Evolutionary conservation across 2,329 filamentous ascomycete genomes (phyloP), one percentile per base, ranked within the genome.

Genomic region (Hypoxylon sp.): DNA sequence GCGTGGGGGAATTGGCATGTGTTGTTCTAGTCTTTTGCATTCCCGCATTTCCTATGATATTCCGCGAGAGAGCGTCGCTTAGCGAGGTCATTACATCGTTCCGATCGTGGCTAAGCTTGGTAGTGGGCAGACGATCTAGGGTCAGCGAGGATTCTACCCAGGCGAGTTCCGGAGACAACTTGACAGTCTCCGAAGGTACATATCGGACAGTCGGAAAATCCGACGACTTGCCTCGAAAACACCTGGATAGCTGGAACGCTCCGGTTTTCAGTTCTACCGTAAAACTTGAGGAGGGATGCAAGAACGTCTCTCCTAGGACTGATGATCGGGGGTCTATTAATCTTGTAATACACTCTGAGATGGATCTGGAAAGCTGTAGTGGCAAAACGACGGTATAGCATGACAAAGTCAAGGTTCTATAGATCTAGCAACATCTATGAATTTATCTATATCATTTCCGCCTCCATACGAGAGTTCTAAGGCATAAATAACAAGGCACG

Each of bases 21-120:
- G 34, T 53, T 11, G 34, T 53, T 19, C 19, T 53, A 11, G 51
- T 53, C 21, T 53, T 53, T 11, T 53, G 51, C 34, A 23, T 43
- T 13, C 51, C 32, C 10, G 23, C 36, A 5, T 41, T 30, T 14
- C 51, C 51, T 6, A 55, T 10, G 25, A 43, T 41, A 6, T 41
- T 53, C 28, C 11, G 21, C 6, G 34, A 41, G 23, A 23, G 14
- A 23, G 23, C 34, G 19, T 14, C 14, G 3, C 19, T 17, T 9
- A 28, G 34, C 34, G n/a, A 53, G 23, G 36, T 9, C 32, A 9
- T 28, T 19, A 13, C 19, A 13, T 28, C 23, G 6, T 53, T 21
- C 5, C 21, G 30, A 17, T 21, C 34, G 14, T 41, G 51, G 49
- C 23, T 32, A 7, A 36, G 49, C 21, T 19, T 17, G 2, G 23